phyloP scores from a whole-genome alignment of 2,329 filamentous ascomycete species.

The Dactylella cylindrospora region DNA sequence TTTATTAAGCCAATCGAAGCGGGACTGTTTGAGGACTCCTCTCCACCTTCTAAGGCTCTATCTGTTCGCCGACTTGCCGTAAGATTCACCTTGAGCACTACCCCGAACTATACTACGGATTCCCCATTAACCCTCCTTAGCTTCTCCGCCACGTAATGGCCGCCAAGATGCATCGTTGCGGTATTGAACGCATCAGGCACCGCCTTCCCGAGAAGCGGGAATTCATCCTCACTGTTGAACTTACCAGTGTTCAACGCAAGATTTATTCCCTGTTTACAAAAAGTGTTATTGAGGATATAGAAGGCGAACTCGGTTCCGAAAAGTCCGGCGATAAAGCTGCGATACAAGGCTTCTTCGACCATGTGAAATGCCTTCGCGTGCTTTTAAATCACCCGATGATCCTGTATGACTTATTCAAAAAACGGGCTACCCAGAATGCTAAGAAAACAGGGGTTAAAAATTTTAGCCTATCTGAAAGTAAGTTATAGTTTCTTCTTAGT shows the following conservation, averaged over 20 bases:
- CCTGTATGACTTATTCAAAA: constrained; percentile 12
- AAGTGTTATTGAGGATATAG: constrained; percentile 11
- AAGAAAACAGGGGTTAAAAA: not conserved
- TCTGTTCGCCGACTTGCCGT: constrained; percentile 14
- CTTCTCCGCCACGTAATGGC: constrained; percentile 56
- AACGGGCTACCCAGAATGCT: constrained; percentile 5
- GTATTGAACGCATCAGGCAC: constrained; percentile 66
- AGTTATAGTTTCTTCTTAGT: not conserved
- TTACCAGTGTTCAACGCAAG: constrained; percentile 65
- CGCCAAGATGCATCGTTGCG: constrained; percentile 76
- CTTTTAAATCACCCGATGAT: constrained; percentile 22
- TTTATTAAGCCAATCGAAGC: constrained; percentile 72
- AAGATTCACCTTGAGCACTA: constrained; percentile 1
- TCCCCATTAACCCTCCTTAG: too few species aligned
- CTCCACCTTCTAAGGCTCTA: constrained; percentile 13
- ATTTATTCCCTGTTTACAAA: constrained; percentile 58
- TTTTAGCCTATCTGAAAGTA: constrained; percentile 7
- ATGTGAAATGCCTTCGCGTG: constrained; percentile 17
- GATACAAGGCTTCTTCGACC: constrained; percentile 28
- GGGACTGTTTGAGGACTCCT: constrained; percentile 70
- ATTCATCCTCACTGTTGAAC: constrained; percentile 73
- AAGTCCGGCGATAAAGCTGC: not conserved
- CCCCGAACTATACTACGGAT: constrained; percentile 64
- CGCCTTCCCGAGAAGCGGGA: constrained; percentile 75
- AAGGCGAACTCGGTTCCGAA: too few species aligned